A percentile compares a stretch with the other conserved stretches of the same genome.
phyloP scores from a whole-genome alignment of 2,329 filamentous ascomycete genomes.

The Cladophialophora bantiana region DNA sequence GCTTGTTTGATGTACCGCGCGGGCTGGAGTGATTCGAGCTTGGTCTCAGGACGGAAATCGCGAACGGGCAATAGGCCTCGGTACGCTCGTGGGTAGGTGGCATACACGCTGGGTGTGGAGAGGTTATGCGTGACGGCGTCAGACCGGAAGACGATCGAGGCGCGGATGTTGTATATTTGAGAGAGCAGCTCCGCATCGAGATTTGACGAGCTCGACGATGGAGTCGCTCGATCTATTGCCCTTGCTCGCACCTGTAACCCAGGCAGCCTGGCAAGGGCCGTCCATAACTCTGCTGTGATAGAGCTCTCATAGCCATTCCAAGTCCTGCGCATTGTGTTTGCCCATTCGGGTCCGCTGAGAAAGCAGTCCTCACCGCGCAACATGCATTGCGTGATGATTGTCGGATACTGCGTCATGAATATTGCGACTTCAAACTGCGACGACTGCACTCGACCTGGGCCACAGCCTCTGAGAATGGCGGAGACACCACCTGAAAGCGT shows the following conservation, averaged over 20 bases:
- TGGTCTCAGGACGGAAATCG: background rate
- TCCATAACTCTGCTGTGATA: constrained; percentile 8
- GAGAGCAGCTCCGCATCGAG: constrained; percentile 8
- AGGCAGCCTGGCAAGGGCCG: background rate
- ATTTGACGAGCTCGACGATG: background rate
- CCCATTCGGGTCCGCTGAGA: constrained; percentile 12
- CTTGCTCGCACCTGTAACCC: background rate
- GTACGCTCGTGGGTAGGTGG: constrained; percentile 13
- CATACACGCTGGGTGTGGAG: constrained; percentile 17
- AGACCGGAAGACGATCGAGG: constrained; percentile 3
- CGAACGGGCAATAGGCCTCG: background rate
- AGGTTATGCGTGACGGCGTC: constrained; percentile 11
- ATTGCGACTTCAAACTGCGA: constrained; percentile 17
- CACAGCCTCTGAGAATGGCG: constrained; percentile 15
- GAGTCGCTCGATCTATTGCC: background rate
- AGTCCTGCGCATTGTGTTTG: constrained; percentile 10
- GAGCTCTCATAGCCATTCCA: background rate
- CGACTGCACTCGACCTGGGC: constrained; percentile 11
- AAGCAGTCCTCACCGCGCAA: constrained; percentile 17
- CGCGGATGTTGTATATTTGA: constrained; percentile 13
- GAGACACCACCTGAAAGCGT: constrained; percentile 18
- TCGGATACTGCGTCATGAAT: constrained; percentile 17
- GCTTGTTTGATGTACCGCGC: constrained; percentile 15
- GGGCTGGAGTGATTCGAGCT: background rate
- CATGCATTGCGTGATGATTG: constrained; percentile 18